Base-by-base conservation (phyloP, 352 stramenopile species). In the Phytophthora parvispora region DNA sequence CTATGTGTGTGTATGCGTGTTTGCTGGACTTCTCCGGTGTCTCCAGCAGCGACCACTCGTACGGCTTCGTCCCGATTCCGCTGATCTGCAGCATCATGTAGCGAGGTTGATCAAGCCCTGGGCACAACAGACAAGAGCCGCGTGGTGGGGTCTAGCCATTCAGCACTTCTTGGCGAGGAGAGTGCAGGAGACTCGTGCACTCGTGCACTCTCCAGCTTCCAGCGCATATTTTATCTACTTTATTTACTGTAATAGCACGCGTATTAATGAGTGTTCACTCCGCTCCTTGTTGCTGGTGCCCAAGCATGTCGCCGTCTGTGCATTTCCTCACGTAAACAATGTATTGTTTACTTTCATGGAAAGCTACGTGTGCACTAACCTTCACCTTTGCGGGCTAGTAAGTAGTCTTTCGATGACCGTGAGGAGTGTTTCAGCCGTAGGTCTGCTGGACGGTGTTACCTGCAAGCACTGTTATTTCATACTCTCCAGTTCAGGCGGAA, bases 51-150 rank as follows among this genome's bases (percentile, higher is more conserved):
- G 66, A 54, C 15, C 64, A 54, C 43, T 80, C 66, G 40, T 84
- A 69, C 56, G 51, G 80, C 34, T 85, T 84, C 50, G 47, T 94
- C 10, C 86, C 86, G 31, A 74, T 94, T 36, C 86, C 86, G 16
- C 65, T 94, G 48, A 77, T 94, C 47, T 94, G 86, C 74, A 77
- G 29, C 60, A 79, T 92, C 55, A 86, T 88, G 83, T 91, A 70
- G 58, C 8, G 24, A 40, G 49, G 40, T n/a, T 36, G 25, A n/a
- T n/a, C 20, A 42, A 2, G 34, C 9, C 15, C 27, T 7, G 16
- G 38, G 38, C 29, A 16, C 32, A 25, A 22, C 28, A 16, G 18
- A 24, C 31, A 24, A 7, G n/a, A 58, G 27, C 25, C 53, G 56
- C 18, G 42, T 43, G 4, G 36, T n/a, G 2, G 36, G 10, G 8